Evolutionary conservation across 2,329 filamentous ascomycete species (phyloP).

Genomic region (Immersiporthe knoxdaviesiana): DNA sequence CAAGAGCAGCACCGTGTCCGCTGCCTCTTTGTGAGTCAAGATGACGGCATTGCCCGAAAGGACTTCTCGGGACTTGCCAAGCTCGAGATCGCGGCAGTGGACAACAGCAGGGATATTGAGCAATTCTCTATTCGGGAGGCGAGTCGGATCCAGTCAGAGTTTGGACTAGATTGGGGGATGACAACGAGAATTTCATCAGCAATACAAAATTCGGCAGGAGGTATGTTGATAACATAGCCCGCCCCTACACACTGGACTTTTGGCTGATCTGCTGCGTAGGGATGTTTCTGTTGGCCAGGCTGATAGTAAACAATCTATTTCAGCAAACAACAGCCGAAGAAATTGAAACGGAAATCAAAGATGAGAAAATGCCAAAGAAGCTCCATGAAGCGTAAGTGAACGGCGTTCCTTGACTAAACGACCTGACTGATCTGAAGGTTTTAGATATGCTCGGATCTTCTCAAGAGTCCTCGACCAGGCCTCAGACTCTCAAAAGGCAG

Average conservation of each 20-base stretch:
- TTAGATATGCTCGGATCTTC: slow-evolving; percentile 11
- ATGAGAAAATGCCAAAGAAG: slow-evolving; percentile 14
- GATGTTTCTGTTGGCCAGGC: slow-evolving; percentile 10
- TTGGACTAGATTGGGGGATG: not conserved
- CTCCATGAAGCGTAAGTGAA: slow-evolving; percentile 9
- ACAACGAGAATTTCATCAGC: not conserved
- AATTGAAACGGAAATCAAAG: slow-evolving; percentile 9
- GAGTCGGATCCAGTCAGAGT: not conserved
- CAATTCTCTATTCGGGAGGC: not conserved
- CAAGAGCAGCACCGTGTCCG: slow-evolving; percentile 31
- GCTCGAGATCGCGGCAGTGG: slow-evolving; percentile 32
- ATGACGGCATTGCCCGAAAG: slow-evolving; percentile 38
- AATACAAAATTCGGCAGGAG: slow-evolving; percentile 8
- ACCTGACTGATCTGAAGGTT: not conserved
- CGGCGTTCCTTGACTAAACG: rapidly evolving
- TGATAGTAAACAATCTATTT: slow-evolving; percentile 2
- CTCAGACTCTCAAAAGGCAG: slow-evolving; percentile 37
- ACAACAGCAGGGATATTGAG: slow-evolving; percentile 8
- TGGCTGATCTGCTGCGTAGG: not conserved
- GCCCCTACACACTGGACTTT: too few species aligned
- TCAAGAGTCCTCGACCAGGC: slow-evolving; percentile 23
- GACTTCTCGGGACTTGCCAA: slow-evolving; percentile 33
- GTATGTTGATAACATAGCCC: not conserved
- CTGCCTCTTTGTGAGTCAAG: slow-evolving; percentile 43
- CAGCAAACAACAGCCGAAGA: slow-evolving; percentile 19